Evolutionary conservation across 2,329 filamentous ascomycete species (phyloP).

Genomic region (Claviceps sp.): DNA sequence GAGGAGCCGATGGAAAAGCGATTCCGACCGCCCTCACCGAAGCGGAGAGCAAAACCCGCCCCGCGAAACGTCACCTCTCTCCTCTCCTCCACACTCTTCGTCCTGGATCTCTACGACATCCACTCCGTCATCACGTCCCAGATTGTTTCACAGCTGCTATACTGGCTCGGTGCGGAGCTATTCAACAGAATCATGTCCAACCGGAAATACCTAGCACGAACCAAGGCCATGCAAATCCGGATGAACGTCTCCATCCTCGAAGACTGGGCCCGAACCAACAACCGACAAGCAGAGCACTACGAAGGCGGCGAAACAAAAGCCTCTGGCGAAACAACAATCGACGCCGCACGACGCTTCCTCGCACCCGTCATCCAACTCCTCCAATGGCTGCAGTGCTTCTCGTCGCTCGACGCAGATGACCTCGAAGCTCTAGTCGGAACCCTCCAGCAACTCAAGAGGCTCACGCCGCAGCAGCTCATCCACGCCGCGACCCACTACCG

Average conservation of each 20-base stretch:
- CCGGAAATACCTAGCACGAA: conserved; percentile 82
- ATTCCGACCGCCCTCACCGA: conserved; percentile 83
- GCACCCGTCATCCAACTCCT: conserved; percentile 84
- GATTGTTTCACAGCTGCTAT: conserved; percentile 81
- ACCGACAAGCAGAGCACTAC: conserved; percentile 87
- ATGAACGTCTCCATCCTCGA: conserved; percentile 96
- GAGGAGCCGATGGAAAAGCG: conserved; percentile 83
- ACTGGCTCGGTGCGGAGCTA: conserved; percentile 90
- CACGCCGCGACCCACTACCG: conserved; percentile 89
- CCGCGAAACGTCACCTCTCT: conserved; percentile 93
- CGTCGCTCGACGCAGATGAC: conserved; percentile 73
- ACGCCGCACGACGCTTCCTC: conserved; percentile 71
- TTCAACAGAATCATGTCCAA: conserved; percentile 98
- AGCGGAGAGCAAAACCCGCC: conserved; percentile 79
- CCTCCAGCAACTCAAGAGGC: conserved; percentile 70
- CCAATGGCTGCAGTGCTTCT: conserved; percentile 97
- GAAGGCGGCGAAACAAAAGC: conserved; percentile 80
- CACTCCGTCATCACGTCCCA: conserved; percentile 93
- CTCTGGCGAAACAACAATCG: conserved; percentile 75
- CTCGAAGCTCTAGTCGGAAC: conserved; percentile 79
- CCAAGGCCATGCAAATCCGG: conserved; percentile 98
- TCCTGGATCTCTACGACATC: conserved; percentile 95
- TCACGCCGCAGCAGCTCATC: conserved; percentile 79
- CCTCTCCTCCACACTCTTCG: conserved; percentile 89
- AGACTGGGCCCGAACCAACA: conserved; percentile 91